Evolutionary conservation across 2,329 filamentous ascomycete species (phyloP).

Genomic region (Cytospora paraplurivora): DNA sequence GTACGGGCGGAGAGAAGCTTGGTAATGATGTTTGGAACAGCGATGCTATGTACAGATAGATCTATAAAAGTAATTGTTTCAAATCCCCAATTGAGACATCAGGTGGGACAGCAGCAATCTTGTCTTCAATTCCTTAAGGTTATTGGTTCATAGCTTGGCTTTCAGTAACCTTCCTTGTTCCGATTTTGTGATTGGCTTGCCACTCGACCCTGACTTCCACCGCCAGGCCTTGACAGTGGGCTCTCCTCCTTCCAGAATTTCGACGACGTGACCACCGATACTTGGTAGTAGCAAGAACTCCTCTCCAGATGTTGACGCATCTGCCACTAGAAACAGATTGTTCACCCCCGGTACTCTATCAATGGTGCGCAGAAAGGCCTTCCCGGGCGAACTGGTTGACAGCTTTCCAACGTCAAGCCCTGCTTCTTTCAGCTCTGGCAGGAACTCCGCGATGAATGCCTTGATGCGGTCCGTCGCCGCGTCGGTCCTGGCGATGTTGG

Average conservation of each 20-base stretch:
- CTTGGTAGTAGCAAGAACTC: not conserved
- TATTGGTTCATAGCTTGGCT: not conserved
- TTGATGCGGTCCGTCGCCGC: constrained; percentile 40
- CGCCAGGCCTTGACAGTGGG: not conserved
- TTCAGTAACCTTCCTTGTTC: not conserved
- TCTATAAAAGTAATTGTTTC: not conserved
- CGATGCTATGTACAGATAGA: not conserved
- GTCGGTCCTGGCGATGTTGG: constrained; percentile 41
- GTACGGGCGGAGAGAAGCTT: not conserved
- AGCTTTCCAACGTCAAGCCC: not conserved
- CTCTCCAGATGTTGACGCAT: not conserved
- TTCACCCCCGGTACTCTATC: not conserved
- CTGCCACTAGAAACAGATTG: not conserved
- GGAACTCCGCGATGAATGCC: constrained; percentile 32
- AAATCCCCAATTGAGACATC: not conserved
- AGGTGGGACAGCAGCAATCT: not conserved
- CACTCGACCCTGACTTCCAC: not conserved
- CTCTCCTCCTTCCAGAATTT: not conserved
- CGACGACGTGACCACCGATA: not conserved
- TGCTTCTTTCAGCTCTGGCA: constrained; percentile 16
- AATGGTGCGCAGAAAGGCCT: not conserved
- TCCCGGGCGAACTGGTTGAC: not conserved
- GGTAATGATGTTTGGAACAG: not conserved
- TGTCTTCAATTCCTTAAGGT: not conserved
- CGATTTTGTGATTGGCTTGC: not conserved